Percentiles rank a stretch among this genome's conserved stretches.
Evolutionary conservation across 2,329 filamentous ascomycete species (phyloP).

Genomic region (Zarea fungicola): DNA sequence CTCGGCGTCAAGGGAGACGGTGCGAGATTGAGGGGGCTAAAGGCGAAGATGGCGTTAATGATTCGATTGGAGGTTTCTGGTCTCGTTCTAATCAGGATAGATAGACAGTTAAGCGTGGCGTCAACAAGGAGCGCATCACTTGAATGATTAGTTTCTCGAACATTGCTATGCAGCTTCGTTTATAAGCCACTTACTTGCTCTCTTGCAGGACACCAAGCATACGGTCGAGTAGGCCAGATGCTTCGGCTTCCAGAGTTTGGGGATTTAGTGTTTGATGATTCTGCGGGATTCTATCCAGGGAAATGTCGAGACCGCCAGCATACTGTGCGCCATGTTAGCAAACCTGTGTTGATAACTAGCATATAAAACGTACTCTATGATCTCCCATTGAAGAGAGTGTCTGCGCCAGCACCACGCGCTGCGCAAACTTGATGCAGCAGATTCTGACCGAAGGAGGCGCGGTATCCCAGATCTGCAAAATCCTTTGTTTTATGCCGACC

Average conservation of each 20-base stretch:
- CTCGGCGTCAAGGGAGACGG: slow-evolving; percentile 72
- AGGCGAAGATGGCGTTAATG: slow-evolving; percentile 76
- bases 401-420: slow-evolving; percentile 87
- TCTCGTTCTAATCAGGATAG: slow-evolving; percentile 74
- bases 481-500: slow-evolving; percentile 80
- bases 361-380: slow-evolving; percentile 60
- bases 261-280: slow-evolving; percentile 77
- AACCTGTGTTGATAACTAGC: slow-evolving; percentile 1
- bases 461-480: slow-evolving; percentile 82
- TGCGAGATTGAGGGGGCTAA: slow-evolving; percentile 83
- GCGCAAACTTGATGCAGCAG: slow-evolving; percentile 96
- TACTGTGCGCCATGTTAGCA: slow-evolving; percentile 31
- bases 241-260: slow-evolving; percentile 84
- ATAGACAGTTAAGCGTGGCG: slow-evolving; percentile 83
- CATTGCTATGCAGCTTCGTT: slow-evolving; percentile 8
- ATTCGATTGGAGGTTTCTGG: slow-evolving; percentile 81
- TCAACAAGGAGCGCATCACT: slow-evolving; percentile 87
- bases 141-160: slow-evolving; percentile 18
- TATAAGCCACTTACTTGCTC: slow-evolving; percentile 56
- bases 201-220: slow-evolving; percentile 83
- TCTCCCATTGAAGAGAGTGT: slow-evolving; percentile 78
- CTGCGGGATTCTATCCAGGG: slow-evolving; percentile 75
- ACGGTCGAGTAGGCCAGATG: slow-evolving; percentile 82
- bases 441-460: slow-evolving; percentile 72
- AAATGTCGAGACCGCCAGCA: slow-evolving; percentile 62